phyloP scores from a whole-genome alignment of 2,329 filamentous ascomycete species.

The Zasmidium citrigriseum region DNA sequence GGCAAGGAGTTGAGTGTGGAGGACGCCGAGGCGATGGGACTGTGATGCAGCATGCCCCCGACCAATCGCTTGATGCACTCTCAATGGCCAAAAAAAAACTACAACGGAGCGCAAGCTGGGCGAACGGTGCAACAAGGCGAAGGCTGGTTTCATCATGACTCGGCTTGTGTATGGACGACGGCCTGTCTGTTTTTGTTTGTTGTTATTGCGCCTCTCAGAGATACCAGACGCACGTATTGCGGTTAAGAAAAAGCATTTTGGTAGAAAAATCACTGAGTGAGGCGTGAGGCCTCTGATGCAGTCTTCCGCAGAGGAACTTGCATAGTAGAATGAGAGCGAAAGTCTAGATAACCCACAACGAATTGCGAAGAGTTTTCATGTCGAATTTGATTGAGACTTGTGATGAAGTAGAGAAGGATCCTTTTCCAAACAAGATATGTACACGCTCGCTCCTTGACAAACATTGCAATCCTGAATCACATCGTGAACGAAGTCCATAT shows the following conservation, averaged over 20 bases:
- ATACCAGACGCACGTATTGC: not conserved
- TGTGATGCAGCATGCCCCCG: not conserved
- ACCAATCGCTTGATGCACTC: too few relatives aligned
- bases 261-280: not conserved
- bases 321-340: too few relatives aligned
- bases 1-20: conserved; percentile 7
- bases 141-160: not conserved
- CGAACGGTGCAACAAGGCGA: not conserved
- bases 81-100: too few relatives aligned
- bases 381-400: too few relatives aligned
- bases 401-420: too few relatives aligned
- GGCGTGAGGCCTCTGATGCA: not conserved
- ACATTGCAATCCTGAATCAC: too few relatives aligned
- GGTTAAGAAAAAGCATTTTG: not conserved
- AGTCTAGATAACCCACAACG: too few relatives aligned
- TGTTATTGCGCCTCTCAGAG: not conserved
- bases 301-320: not conserved
- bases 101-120: not conserved
- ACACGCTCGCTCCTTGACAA: too few relatives aligned
- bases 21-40: conserved; percentile 7
- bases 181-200: not conserved
- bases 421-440: too few relatives aligned
- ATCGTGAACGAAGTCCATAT: too few relatives aligned
- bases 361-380: too few relatives aligned
- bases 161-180: not conserved